Evolutionary conservation across 345 rosid species (phyloP), one percentile per base, ranked within the genome.

Genomic region (Raphanus sativus): DNA sequence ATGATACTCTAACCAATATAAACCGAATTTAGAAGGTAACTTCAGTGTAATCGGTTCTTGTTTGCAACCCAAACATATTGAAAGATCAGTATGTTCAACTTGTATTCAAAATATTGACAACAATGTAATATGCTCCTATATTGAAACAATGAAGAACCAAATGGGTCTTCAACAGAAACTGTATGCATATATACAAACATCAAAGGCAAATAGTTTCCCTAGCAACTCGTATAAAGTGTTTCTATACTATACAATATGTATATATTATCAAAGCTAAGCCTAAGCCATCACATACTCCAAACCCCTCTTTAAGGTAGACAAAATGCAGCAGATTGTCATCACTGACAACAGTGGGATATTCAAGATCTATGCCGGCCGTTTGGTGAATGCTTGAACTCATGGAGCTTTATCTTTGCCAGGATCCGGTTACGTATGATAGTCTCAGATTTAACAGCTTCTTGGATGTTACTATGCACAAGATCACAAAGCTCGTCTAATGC

Each of bases 401-500:
- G 84, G 38, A 40, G 72, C 79, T 78, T 89, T 72, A 75, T 82
- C 78, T 86, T 91, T 4, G 86, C 84, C 11, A 65, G 48, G 48
- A 92, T 82, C 15, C 59, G 86, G 9, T 84, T 81, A 67, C 81
- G 84, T 78, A 94, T 89, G 62, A 58, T 70, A 62, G 84, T 86
- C 86, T 90, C 87, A 5, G 87, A 65, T 24, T 77, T 65, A 52
- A 89, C 81, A 36, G 92, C 90, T 85, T 94, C 95, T 75, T 80
- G 75, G 70, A 92, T 83, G 84, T 89, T 89, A 73, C 76, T 73
- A 56, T 68, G 81, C 33, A 81, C 90, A 50, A 76, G 84, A 55
- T 62, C 75, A 76, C 98, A 92, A n/a, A 90, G 84, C 73, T 89
- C 98, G 38, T 92, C 97, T 26, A 94, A 88, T 7, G 97, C 92